Percentiles rank a stretch among this genome's conserved stretches.
Evolutionary conservation across 1,139 yeast genomes (phyloP).

Genomic region (Blastobotrys arbuscula): DNA sequence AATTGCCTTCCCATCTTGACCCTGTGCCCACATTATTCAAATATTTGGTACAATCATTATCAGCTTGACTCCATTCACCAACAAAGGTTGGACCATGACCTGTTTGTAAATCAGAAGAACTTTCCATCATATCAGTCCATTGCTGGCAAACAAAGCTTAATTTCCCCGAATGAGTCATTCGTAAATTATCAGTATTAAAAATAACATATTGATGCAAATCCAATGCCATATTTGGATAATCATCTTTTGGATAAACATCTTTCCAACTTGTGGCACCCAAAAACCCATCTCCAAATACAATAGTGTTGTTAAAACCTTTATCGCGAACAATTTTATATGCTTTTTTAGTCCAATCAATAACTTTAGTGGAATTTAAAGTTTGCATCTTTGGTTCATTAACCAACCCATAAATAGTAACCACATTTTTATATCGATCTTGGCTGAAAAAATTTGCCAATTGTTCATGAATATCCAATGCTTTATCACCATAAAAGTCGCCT

Average conservation of each 20-base stretch:
- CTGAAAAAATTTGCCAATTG: slow-evolving; percentile 59
- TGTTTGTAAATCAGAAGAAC: slow-evolving; percentile 47
- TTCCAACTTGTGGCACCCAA: slow-evolving; percentile 32
- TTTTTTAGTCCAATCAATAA: slow-evolving; percentile 31
- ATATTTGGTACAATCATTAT: slow-evolving; percentile 89
- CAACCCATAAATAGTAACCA: slow-evolving; percentile 72
- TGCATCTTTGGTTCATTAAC: slow-evolving; percentile 46
- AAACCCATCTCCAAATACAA: slow-evolving; percentile 35
- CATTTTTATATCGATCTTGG: slow-evolving; percentile 53
- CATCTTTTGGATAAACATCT: slow-evolving; percentile 34
- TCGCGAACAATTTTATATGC: slow-evolving; percentile 32
- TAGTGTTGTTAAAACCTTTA: slow-evolving; percentile 26
- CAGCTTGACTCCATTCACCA: slow-evolving; percentile 90
- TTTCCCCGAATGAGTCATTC: slow-evolving; percentile 50
- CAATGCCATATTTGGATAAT: slow-evolving; percentile 65
- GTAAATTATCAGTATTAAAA: slow-evolving; percentile 52
- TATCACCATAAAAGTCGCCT: slow-evolving; percentile 29
- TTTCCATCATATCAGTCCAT: slow-evolving; percentile 46
- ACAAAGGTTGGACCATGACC: slow-evolving; percentile 57
- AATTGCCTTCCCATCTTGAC: slow-evolving; percentile 66
- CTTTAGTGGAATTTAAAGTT: slow-evolving; percentile 24
- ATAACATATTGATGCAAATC: slow-evolving; percentile 57
- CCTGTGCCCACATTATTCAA: slow-evolving; percentile 86
- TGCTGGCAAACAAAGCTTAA: slow-evolving; percentile 35
- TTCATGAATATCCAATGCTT: slow-evolving; percentile 38